phyloP scores from a whole-genome alignment of 2,329 filamentous ascomycete species.

The Verticillium alfalfae region DNA sequence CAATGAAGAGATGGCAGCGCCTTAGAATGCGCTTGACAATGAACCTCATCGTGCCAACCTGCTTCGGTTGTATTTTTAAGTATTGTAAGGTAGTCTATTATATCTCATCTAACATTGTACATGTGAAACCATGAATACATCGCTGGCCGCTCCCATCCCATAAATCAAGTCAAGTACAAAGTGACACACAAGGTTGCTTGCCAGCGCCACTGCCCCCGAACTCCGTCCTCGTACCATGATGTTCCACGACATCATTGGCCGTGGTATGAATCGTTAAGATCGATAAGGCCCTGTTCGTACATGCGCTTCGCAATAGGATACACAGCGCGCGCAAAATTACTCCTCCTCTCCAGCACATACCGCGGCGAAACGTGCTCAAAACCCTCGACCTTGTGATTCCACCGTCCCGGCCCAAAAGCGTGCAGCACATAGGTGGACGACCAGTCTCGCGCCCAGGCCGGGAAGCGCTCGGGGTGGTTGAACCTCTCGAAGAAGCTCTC shows the following conservation, averaged over 20 bases:
- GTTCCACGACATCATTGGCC: not conserved
- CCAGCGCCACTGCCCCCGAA: too few relatives aligned
- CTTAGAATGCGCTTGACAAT: too few relatives aligned
- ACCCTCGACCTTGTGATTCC: not conserved
- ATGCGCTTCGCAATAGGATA: constrained; percentile 14
- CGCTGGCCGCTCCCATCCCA: too few relatives aligned
- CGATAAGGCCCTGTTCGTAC: constrained; percentile 10
- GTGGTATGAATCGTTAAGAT: constrained; percentile 6
- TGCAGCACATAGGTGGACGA: constrained; percentile 15
- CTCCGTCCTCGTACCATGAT: too few relatives aligned
- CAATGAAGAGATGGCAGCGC: too few relatives aligned
- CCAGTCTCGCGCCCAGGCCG: constrained; percentile 13
- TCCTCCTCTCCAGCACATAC: constrained; percentile 14
- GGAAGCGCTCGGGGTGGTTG: not conserved
- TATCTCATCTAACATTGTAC: too few relatives aligned
- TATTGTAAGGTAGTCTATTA: too few relatives aligned
- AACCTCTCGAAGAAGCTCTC: not conserved
- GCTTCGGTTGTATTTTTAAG: too few relatives aligned
- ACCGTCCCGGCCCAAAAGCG: constrained; percentile 10
- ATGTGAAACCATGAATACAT: too few relatives aligned
- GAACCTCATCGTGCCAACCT: too few relatives aligned
- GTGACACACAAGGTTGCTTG: too few relatives aligned
- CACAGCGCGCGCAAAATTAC: constrained; percentile 16
- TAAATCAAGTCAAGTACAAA: too few relatives aligned
- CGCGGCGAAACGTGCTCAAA: constrained; percentile 10